Conservation (phyloP, 768 basidiomycete species). For the Boletus rufocinnamomeus region DNA sequence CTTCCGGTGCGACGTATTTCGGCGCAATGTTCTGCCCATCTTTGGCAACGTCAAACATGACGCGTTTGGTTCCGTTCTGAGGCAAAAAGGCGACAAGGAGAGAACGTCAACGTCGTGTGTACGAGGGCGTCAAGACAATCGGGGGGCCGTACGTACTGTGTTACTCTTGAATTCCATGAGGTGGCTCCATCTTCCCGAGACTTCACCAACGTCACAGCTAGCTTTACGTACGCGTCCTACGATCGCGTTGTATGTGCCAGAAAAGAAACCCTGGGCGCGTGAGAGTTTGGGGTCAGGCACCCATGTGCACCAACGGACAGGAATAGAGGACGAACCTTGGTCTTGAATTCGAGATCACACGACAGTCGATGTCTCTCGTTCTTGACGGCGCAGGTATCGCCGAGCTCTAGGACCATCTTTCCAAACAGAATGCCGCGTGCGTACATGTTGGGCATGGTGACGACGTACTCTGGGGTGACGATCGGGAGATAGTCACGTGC, state of each 20-base stretch:
- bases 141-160: slow-evolving; percentile 47
- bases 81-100: neutral
- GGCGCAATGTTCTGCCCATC: slow-evolving; percentile 74
- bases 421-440: slow-evolving; percentile 85
- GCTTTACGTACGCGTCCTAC: slow-evolving; percentile 74
- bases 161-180: slow-evolving; percentile 80
- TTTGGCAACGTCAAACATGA: slow-evolving; percentile 81
- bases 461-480: slow-evolving; percentile 64
- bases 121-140: neutral
- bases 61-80: slow-evolving; percentile 67
- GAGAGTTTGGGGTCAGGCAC: neutral
- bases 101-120: neutral
- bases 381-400: slow-evolving; percentile 83
- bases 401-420: slow-evolving; percentile 95
- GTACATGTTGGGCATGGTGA: slow-evolving; percentile 99
- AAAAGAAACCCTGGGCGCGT: slow-evolving; percentile 81
- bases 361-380: slow-evolving; percentile 74
- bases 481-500: slow-evolving; percentile 9
- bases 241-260: slow-evolving; percentile 92
- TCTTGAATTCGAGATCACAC: slow-evolving; percentile 96
- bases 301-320: neutral
- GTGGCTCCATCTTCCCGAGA: slow-evolving; percentile 90
- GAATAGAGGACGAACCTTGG: slow-evolving; percentile 60
- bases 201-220: slow-evolving; percentile 72
- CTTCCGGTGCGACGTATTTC: slow-evolving; percentile 84